Conservation (phyloP, 1,284 basidiomycete species). For the Pseudozyma tsukubaensis region DNA sequence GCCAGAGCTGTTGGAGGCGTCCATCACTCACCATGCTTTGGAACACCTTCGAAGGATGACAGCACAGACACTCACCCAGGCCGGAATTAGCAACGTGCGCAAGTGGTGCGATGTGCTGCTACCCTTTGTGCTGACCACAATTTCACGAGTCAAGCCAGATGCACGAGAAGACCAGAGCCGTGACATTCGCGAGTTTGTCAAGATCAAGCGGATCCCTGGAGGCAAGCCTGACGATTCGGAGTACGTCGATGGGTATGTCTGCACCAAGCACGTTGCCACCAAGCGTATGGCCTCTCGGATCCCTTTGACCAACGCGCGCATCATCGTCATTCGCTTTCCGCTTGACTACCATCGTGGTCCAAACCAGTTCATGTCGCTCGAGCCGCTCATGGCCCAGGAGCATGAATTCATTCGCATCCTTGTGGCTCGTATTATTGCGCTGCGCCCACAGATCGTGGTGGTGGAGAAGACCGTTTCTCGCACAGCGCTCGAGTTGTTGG, state of each 20-base stretch:
- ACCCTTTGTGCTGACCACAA: conserved; percentile 58
- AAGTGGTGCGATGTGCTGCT: conserved; percentile 62
- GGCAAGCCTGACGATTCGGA: conserved; percentile 91
- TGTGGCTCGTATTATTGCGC: conserved; percentile 85
- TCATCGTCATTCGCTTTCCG: conserved; percentile 96
- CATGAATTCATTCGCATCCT: conserved; percentile 92
- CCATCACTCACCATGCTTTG: conserved; percentile 42
- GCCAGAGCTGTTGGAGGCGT: conserved; percentile 41
- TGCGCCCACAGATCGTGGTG: conserved; percentile 91
- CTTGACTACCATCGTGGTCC: conserved; percentile 90
- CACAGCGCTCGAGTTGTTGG: conserved; percentile 88
- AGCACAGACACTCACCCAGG: conserved; percentile 56
- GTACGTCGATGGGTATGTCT: conserved; percentile 95
- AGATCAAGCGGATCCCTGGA: conserved; percentile 98
- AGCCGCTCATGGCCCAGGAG: conserved; percentile 91
- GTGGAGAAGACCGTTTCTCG: conserved; percentile 92
- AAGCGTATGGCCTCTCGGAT: conserved; percentile 75
- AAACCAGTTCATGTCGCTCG: conserved; percentile 92
- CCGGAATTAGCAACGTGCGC: conserved; percentile 45
- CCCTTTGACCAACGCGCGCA: conserved; percentile 80
- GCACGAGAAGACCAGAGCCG: conserved; percentile 78
- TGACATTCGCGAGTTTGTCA: conserved; percentile 93
- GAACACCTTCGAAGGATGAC: conserved; percentile 61
- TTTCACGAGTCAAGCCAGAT: conserved; percentile 65
- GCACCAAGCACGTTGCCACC: conserved; percentile 97